These are phyloP conservation scores for Syncephalastrum sp. DNA, from an alignment of 371 early-diverging fungal species.

Conservation along the genomic window DNA sequence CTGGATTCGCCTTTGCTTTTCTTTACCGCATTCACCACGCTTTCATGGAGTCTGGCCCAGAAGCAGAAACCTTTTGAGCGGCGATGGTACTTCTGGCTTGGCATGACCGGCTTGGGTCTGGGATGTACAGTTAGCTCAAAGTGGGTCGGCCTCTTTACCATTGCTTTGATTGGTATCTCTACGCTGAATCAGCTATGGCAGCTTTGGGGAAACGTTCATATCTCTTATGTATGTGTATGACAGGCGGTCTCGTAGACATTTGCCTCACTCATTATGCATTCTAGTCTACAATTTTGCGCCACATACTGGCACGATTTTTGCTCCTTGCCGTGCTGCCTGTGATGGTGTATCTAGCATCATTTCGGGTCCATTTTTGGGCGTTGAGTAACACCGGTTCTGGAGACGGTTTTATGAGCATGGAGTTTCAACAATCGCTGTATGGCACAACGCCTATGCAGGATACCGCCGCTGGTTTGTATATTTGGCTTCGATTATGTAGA, in stretches of 20 bases:
- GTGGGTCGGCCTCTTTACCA: slow-evolving; percentile 85
- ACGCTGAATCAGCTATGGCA: slow-evolving; percentile 80
- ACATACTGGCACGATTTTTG: slow-evolving; percentile 72
- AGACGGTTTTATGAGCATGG: slow-evolving; percentile 93
- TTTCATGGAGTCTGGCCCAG: too few relatives aligned
- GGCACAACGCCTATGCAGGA: slow-evolving; percentile 71
- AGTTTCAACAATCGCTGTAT: slow-evolving; percentile 86
- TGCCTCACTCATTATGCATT: too few relatives aligned
- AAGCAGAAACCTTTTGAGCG: slow-evolving; percentile 45
- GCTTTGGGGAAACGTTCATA: slow-evolving; percentile 64
- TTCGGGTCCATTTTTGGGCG: slow-evolving; percentile 87
- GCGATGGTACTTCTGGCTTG: slow-evolving; percentile 67
- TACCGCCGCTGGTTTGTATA: slow-evolving; percentile 31
- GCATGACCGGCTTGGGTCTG: slow-evolving; percentile 58
- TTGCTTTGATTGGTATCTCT: slow-evolving; percentile 78
- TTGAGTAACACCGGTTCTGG: slow-evolving; percentile 87
- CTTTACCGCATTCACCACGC: too few relatives aligned
- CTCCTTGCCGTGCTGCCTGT: slow-evolving; percentile 86
- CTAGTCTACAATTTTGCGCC: slow-evolving; percentile 40
- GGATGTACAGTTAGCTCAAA: slow-evolving; percentile 66
- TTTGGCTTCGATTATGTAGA: background rate
- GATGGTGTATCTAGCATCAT: slow-evolving; percentile 81
- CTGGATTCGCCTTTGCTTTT: too few relatives aligned
- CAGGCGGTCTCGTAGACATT: too few relatives aligned
- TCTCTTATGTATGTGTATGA: slow-evolving; percentile 22